Conservation (phyloP, 139 green algal genomes). For the Trebouxia sp. region DNA sequence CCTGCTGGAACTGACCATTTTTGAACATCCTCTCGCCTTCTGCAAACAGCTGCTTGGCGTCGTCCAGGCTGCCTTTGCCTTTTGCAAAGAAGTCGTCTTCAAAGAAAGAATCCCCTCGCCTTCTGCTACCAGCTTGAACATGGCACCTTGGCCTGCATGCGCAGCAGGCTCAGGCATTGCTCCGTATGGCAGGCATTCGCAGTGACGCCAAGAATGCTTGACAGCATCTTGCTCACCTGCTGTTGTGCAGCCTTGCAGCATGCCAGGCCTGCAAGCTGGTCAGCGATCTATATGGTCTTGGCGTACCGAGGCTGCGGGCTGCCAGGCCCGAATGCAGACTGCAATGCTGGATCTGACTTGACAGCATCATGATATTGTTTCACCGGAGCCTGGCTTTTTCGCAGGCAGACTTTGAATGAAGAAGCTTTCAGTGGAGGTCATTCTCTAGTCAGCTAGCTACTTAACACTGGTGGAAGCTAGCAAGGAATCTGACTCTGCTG, state of each 20-base stretch:
- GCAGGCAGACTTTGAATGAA: too few species aligned
- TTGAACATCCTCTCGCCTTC: slow-evolving; percentile 5
- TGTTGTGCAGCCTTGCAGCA: too few species aligned
- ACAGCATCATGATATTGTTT: not conserved
- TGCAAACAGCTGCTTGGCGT: not conserved
- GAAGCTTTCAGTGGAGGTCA: not conserved
- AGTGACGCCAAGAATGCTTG: too few species aligned
- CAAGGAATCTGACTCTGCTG: not conserved
- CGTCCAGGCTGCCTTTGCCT: slow-evolving; percentile 4
- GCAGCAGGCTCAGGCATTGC: not conserved
- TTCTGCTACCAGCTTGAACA: not conserved
- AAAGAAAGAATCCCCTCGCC: not conserved
- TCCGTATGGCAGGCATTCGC: too few species aligned
- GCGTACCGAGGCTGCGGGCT: not conserved
- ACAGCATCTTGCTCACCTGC: too few species aligned
- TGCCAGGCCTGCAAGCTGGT: slow-evolving; percentile 13
- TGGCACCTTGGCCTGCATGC: not conserved
- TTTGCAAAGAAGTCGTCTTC: slow-evolving; percentile 1
- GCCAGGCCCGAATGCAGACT: not conserved
- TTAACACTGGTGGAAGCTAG: not conserved
- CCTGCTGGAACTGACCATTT: slow-evolving; percentile 8
- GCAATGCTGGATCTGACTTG: not conserved
- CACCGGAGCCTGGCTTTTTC: too few species aligned
- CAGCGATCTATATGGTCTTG: not conserved
- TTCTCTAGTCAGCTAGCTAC: slow-evolving; percentile 15